Evolutionary conservation across 352 stramenopile genomes (phyloP).

Genomic region (Vaucheria bursata): DNA sequence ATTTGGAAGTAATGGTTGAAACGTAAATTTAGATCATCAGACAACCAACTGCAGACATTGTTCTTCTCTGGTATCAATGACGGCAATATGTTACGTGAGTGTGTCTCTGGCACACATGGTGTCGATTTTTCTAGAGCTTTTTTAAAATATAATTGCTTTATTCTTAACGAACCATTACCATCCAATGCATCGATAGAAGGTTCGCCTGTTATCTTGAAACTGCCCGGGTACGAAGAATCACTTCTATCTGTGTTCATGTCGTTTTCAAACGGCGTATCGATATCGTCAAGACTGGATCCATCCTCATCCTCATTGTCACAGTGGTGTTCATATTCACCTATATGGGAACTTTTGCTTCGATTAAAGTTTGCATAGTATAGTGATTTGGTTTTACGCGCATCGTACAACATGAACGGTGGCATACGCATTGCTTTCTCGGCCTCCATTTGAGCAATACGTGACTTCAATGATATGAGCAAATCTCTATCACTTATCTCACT

Average conservation of each 20-base stretch:
- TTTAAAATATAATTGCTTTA: too few species aligned
- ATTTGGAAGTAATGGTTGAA: conserved; percentile 2
- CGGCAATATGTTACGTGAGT: background rate
- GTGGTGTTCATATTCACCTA: too few species aligned
- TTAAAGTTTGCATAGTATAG: background rate
- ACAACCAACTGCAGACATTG: background rate
- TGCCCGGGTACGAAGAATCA: background rate
- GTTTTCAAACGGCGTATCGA: background rate
- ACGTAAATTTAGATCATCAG: background rate
- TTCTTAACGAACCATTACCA: too few species aligned
- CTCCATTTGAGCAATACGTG: background rate
- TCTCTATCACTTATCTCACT: background rate
- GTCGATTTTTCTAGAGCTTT: background rate
- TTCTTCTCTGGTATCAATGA: too few species aligned
- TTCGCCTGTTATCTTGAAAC: too few species aligned
- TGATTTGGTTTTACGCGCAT: background rate
- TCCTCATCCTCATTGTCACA: background rate
- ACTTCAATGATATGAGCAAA: background rate
- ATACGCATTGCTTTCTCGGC: background rate
- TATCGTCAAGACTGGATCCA: background rate
- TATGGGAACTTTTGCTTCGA: background rate
- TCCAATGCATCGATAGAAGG: too few species aligned
- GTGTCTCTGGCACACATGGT: background rate
- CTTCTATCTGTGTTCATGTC: background rate
- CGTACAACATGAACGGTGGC: background rate